These are phyloP conservation scores for Tolypocladium guangdongense DNA, from an alignment of 2,329 filamentous ascomycete species.

Conservation along the genomic window DNA sequence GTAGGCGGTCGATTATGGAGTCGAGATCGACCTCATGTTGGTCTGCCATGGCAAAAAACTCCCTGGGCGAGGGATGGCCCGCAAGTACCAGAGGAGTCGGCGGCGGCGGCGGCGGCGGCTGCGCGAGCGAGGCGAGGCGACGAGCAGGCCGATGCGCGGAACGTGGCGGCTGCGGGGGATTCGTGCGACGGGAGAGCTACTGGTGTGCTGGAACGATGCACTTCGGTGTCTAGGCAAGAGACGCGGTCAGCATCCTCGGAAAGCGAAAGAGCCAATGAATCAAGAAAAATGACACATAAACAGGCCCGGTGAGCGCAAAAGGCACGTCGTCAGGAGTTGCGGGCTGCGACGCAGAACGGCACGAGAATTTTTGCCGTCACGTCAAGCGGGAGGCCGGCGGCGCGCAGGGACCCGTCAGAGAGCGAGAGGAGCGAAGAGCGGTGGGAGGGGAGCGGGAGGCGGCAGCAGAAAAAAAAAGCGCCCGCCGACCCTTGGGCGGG, in stretches of 20 bases:
- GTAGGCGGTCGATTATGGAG: conserved; percentile 95
- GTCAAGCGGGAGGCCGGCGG: neutral
- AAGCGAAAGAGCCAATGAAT: neutral
- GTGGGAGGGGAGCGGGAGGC: conserved; percentile 3
- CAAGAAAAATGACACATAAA: neutral
- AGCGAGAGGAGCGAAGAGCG: neutral
- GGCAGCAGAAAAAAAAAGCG: conserved; percentile 4
- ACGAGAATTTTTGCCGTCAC: neutral
- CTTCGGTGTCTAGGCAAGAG: conserved; percentile 15
- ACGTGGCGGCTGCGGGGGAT: conserved; percentile 16
- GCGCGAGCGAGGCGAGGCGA: conserved; percentile 13
- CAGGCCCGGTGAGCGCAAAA: neutral
- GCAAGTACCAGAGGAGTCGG: conserved; percentile 17
- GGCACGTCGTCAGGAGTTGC: neutral
- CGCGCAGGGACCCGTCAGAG: neutral
- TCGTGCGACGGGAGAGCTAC: conserved; percentile 13
- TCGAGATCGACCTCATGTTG: conserved; percentile 92
- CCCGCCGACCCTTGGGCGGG: conserved; percentile 4
- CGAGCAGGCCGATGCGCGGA: conserved; percentile 16
- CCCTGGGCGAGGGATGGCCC: conserved; percentile 28
- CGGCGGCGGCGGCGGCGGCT: conserved; percentile 10
- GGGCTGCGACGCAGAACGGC: neutral
- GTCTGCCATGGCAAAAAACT: conserved; percentile 43
- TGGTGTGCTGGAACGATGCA: conserved; percentile 20
- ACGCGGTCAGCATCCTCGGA: neutral